Evolutionary conservation across 306 rosid species (phyloP).

Genomic region (Cicer cuneatum): DNA sequence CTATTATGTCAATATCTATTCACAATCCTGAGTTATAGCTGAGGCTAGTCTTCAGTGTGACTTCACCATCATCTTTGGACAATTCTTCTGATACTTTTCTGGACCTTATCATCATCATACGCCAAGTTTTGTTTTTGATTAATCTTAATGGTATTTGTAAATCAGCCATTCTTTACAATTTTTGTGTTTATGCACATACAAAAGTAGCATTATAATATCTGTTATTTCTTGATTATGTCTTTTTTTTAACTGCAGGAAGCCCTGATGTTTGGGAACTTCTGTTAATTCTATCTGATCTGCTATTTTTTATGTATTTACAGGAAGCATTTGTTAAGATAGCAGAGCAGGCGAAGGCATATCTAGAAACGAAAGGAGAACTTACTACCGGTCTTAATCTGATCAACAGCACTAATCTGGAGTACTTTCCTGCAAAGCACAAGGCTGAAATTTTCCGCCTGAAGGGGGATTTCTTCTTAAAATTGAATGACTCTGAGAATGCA

Average conservation of each 20-base stretch:
- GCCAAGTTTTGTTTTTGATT: constrained; percentile 22
- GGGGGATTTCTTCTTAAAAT: constrained; percentile 86
- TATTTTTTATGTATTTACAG: constrained; percentile 61
- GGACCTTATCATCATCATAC: constrained; percentile 5
- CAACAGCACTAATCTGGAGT: constrained; percentile 89
- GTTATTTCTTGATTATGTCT: constrained; percentile 28
- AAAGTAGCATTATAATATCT: background rate
- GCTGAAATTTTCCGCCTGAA: constrained; percentile 91
- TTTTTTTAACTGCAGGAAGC: constrained; percentile 14
- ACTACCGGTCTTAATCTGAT: constrained; percentile 82
- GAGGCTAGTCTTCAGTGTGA: constrained; percentile 26
- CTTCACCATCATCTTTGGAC: constrained; percentile 20
- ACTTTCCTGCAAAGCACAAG: constrained; percentile 91
- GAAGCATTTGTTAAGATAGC: constrained; percentile 98
- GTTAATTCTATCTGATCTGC: constrained; percentile 44
- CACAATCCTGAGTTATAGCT: constrained; percentile 4
- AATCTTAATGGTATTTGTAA: constrained; percentile 20
- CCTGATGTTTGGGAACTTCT: constrained; percentile 26
- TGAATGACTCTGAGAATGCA: constrained; percentile 82
- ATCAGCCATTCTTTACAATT: constrained; percentile 11
- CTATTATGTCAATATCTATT: constrained; percentile 13
- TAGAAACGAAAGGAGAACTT: constrained; percentile 94
- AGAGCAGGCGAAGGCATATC: constrained; percentile 92
- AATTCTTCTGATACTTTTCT: background rate
- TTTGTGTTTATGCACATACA: background rate